These are phyloP conservation scores for Chrysanthemum makinoi DNA, from an alignment of 129 eudicot genomes.

Conservation along the genomic window DNA sequence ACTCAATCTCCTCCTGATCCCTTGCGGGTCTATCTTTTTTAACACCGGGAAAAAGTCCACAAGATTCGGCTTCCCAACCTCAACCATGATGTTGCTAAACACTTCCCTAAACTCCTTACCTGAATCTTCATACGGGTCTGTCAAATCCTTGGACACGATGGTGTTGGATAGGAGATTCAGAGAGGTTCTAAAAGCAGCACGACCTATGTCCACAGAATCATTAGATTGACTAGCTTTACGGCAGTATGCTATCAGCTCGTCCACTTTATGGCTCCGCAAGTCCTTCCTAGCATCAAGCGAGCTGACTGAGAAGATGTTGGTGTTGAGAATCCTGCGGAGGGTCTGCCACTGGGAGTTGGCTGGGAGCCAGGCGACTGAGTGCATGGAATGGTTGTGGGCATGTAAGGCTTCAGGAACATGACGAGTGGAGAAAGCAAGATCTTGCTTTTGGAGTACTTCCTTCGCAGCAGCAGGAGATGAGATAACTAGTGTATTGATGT, in stretches of 20 bases:
- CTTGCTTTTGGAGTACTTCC: slow-evolving; percentile 63
- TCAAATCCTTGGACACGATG: slow-evolving; percentile 35
- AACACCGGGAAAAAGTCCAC: slow-evolving; percentile 39
- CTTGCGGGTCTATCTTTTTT: slow-evolving; percentile 26
- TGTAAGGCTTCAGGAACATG: slow-evolving; percentile 46
- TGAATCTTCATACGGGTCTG: slow-evolving; percentile 30
- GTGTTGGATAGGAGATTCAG: slow-evolving; percentile 41
- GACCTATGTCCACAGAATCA: slow-evolving; percentile 47
- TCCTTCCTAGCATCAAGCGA: slow-evolving; percentile 28
- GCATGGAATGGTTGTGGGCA: slow-evolving; percentile 40
- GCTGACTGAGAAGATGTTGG: slow-evolving; percentile 23
- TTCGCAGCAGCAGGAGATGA: slow-evolving; percentile 53
- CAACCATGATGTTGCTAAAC: slow-evolving; percentile 21
- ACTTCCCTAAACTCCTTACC: slow-evolving; percentile 35
- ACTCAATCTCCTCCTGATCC: slow-evolving; percentile 17
- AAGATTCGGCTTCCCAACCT: slow-evolving; percentile 31
- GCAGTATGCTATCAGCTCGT: slow-evolving; percentile 27
- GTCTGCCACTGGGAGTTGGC: slow-evolving; percentile 24
- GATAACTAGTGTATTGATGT: slow-evolving; percentile 49
- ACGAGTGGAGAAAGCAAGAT: slow-evolving; percentile 48
- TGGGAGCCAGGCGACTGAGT: slow-evolving; percentile 31
- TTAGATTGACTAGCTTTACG: slow-evolving; percentile 7
- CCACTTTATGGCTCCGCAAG: slow-evolving; percentile 28
- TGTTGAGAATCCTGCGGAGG: slow-evolving; percentile 18
- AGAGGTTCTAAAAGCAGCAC: slow-evolving; percentile 45